Base-by-base conservation (phyloP, 352 stramenopile genomes). In the Achlya hypogyna region DNA sequence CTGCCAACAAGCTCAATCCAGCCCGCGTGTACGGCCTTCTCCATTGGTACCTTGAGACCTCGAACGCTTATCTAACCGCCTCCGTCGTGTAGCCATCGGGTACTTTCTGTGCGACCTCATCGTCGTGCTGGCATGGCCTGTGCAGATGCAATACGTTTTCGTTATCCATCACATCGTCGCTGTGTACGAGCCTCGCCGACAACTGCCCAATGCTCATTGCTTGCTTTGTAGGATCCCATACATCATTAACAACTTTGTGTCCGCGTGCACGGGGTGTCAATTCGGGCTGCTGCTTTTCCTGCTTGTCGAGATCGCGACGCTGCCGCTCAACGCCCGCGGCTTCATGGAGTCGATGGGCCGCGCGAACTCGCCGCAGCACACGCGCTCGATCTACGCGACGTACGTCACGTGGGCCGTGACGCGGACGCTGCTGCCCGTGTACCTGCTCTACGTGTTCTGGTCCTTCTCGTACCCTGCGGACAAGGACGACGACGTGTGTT, bases 181-280 rank as follows among this genome's bases (percentile, higher is more conserved):
- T 58, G 81, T 88, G 83, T 91, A 85, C 65, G 83, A 79, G 9
- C 23, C 53, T 64, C 10, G 35, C 40, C 18, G 25, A 14, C 4
- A 16, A 23, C 1, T 9, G 12, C 25, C 12, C 27, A 51, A 29
- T 53, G 27, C 54, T 25, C 62, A 23, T 34, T 25, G 35, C 6
- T 53, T 27, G 5, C 32, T 43, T 22, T 45, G 35, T 63, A 91
- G 83, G 14, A 69, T 91, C 10, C 84, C 84, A 35, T 93, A 93
- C 69, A 78, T 85, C 12, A 89, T 93, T 73, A 91, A 93, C 79
- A 93, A 93, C 71, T 93, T 93, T 62, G 69, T 89, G 20, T 85
- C 84, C 51, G 90, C 82, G 72, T 93, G 84, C 58, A 81, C 77
- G 12, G 81, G 82, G 18, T 86, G 78, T 14, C 81, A 91, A 60